phyloP scores from a whole-genome alignment of 2,329 filamentous ascomycete genomes.

The Xylariales sp. region DNA sequence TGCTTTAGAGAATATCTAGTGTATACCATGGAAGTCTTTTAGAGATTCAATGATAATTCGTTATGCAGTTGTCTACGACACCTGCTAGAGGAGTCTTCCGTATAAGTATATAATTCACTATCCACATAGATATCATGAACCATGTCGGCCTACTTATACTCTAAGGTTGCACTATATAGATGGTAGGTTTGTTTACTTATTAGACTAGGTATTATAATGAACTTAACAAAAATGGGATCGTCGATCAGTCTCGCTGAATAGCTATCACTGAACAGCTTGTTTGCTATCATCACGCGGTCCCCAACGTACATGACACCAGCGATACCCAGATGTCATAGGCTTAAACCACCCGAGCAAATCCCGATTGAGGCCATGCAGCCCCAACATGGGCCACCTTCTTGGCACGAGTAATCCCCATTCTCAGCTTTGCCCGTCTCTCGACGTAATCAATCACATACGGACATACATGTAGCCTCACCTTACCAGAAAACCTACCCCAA shows the following conservation, averaged over 20 bases:
- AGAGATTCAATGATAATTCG: no score
- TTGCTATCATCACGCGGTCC: conserved; percentile 44
- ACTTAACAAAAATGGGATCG: not conserved
- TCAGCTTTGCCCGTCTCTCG: conserved; percentile 27
- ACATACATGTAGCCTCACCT: conserved; percentile 32
- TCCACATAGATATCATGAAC: not conserved
- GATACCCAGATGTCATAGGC: conserved; percentile 40
- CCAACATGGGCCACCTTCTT: conserved; percentile 27
- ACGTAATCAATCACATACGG: conserved; percentile 31
- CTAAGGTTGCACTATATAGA: not conserved
- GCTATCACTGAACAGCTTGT: conserved; percentile 18
- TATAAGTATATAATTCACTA: not conserved
- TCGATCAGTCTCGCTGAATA: conserved; percentile 32
- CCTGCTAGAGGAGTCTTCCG: not conserved
- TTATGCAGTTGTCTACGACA: not conserved
- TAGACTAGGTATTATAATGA: not conserved
- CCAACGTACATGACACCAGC: conserved; percentile 39
- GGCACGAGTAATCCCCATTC: conserved; percentile 33
- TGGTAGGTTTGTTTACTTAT: no score
- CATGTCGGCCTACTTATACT: not conserved
- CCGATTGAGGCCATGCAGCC: conserved; percentile 38
- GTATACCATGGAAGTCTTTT: no score
- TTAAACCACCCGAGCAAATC: conserved; percentile 42
- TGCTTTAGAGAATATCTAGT: no score
- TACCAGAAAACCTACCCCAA: conserved; percentile 25